Conservation (phyloP, 352 stramenopile genomes). For the Phytophthora melonis region DNA sequence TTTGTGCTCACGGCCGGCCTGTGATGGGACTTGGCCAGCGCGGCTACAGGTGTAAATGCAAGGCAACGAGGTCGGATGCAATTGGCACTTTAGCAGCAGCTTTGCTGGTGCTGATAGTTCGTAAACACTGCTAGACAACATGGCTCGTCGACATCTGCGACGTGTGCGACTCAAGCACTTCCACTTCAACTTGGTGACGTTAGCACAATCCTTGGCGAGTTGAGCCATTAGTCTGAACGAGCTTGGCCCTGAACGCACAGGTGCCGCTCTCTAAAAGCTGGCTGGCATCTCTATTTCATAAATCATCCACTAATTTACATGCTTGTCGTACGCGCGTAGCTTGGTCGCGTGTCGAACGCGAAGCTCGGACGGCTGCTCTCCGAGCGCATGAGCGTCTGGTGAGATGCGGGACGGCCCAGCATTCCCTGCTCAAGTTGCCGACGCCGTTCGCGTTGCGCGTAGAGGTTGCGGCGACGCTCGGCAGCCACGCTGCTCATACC, state of each 20-base stretch:
- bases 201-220: background rate
- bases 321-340: slow-evolving; percentile 32
- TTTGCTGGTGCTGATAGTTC: too few relatives aligned
- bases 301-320: slow-evolving; percentile 36
- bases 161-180: slow-evolving; percentile 4
- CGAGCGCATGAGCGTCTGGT: slow-evolving; percentile 27
- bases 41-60: too few relatives aligned
- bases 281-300: slow-evolving; percentile 5
- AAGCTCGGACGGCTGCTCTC: slow-evolving; percentile 23
- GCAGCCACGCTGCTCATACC: slow-evolving; percentile 31
- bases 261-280: background rate
- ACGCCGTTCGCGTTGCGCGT: slow-evolving; percentile 25
- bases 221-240: background rate
- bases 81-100: too few relatives aligned
- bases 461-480: slow-evolving; percentile 24
- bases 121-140: background rate
- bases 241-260: background rate
- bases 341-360: slow-evolving; percentile 19
- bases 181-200: slow-evolving; percentile 18
- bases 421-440: slow-evolving; percentile 31
- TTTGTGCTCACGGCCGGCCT: background rate
- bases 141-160: slow-evolving; percentile 21
- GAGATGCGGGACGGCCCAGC: slow-evolving; percentile 30
- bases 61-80: too few relatives aligned
- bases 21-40: too few relatives aligned